Percentiles rank a stretch among this genome's conserved stretches.
phyloP scores from a whole-genome alignment of 2,329 filamentous ascomycete species.

The Clonostachys rosea region DNA sequence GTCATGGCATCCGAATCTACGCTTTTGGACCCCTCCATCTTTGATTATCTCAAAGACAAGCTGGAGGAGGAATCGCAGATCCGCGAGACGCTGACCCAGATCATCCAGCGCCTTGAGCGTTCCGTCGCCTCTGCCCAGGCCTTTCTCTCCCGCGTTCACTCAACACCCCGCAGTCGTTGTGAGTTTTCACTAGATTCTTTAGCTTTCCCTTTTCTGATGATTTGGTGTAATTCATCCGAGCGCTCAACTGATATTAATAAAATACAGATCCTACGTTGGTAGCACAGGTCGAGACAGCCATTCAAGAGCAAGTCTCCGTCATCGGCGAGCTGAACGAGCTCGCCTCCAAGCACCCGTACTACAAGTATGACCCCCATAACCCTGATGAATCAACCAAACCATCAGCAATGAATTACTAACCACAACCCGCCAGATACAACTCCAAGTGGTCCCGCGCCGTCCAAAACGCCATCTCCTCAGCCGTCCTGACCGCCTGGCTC shows the following conservation, averaged over 20 bases:
- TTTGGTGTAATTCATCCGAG: no score
- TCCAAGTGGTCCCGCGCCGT: constrained; percentile 77
- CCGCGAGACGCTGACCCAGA: constrained; percentile 77
- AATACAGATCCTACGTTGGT: constrained; percentile 44
- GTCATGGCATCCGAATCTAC: constrained; percentile 15
- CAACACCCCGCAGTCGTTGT: constrained; percentile 64
- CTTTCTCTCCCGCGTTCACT: constrained; percentile 83
- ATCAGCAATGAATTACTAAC: constrained; percentile 2
- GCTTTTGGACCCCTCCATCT: constrained; percentile 72
- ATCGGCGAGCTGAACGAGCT: constrained; percentile 66
- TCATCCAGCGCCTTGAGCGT: constrained; percentile 78
- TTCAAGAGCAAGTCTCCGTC: constrained; percentile 67
- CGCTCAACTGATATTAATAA: neutral
- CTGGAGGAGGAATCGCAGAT: constrained; percentile 84
- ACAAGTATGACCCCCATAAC: constrained; percentile 59
- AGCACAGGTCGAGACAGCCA: constrained; percentile 63
- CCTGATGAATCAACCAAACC: neutral
- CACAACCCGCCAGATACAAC: constrained; percentile 57
- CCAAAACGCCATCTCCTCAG: constrained; percentile 67
- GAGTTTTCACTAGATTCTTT: constrained; percentile 11
- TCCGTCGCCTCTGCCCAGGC: constrained; percentile 79
- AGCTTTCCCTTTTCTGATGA: neutral
- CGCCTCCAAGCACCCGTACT: constrained; percentile 88
- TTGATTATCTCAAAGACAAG: constrained; percentile 80
- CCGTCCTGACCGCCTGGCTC: constrained; percentile 66